These are phyloP conservation scores for Piper betle DNA, from an alignment of 164 flowering plant species.

Conservation along the genomic window DNA sequence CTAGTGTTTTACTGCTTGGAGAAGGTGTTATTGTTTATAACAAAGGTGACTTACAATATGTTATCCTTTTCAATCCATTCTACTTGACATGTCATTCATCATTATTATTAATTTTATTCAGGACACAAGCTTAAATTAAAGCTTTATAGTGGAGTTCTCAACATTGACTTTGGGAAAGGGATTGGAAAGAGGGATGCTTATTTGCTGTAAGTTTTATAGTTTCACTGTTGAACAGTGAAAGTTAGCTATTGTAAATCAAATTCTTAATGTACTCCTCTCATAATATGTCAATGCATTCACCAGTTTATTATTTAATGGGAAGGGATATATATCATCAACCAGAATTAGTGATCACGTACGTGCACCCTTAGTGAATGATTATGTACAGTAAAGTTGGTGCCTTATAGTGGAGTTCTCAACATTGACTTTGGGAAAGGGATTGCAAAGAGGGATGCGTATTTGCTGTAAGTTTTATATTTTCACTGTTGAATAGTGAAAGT, in stretches of 20 bases:
- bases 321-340: too few species aligned
- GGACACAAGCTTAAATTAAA: slow-evolving; percentile 67
- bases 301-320: not conserved
- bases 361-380: too few species aligned
- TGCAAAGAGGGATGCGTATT: slow-evolving; percentile 75
- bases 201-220: slow-evolving; percentile 64
- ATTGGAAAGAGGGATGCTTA: slow-evolving; percentile 79
- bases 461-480: slow-evolving; percentile 56
- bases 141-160: slow-evolving; percentile 80
- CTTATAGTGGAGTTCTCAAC: slow-evolving; percentile 80
- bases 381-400: slow-evolving; percentile 4
- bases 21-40: slow-evolving; percentile 89
- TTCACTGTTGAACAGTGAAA: too few species aligned
- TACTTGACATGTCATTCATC: not conserved
- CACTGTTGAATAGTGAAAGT: too few species aligned
- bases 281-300: not conserved
- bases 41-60: slow-evolving; percentile 42
- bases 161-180: slow-evolving; percentile 86
- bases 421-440: slow-evolving; percentile 92
- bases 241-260: too few species aligned
- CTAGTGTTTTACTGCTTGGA: slow-evolving; percentile 92
- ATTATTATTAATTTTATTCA: slow-evolving; percentile 16
- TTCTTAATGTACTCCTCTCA: not conserved
- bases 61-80: not conserved
- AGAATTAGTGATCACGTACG: too few species aligned